Evolutionary conservation across 1,284 basidiomycete species (phyloP), one percentile per base, ranked within the genome.

Genomic region (Heterobasidion occidentale): DNA sequence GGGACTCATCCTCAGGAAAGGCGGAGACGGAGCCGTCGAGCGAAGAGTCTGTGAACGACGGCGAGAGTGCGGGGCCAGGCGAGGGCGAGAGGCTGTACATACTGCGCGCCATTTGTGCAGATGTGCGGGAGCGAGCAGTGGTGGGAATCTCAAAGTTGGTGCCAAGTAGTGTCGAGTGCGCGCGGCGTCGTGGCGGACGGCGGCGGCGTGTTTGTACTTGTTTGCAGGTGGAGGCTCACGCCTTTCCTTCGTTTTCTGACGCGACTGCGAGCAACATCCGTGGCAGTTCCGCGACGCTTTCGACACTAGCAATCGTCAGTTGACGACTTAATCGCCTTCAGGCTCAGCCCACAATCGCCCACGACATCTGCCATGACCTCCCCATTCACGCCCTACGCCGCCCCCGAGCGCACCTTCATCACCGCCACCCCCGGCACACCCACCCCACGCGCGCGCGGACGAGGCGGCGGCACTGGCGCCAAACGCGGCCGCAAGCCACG

Each of bases 61-160:
- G 27, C 27, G 27, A 27, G 27, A 27, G 27, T 4, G 27, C 7
- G 51, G 69, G 62, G 35, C 65, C 68, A 7, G 71, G 70, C 7
- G 69, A 69, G 2, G 70, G 70, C 0, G 70, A 71, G 9, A 69
- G 68, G 54, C 64, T 69, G 58, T 67, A 70, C 45, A 62, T 58
- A 60, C 67, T 70, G 51, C 64, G 69, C 17, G 68, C 65, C 70
- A 72, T 72, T 2, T 19, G 50, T 5, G 27, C 27, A 27, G 27
- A 27, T 6, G 27, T 27, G 5, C 6, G 27, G 27, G 27, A 27
- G 27, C 27, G 27, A 27, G 27, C 4, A 35, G 42, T 44, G 48
- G n/a, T 49, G 53, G 42, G 46, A 27, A 6, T 27, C 5, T 27
- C 27, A 6, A 27, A 27, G 27, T 5, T 27, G 27, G 3, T 6